Base-by-base conservation (phyloP, 352 stramenopile genomes). In the Paralagenidium karlingii region DNA sequence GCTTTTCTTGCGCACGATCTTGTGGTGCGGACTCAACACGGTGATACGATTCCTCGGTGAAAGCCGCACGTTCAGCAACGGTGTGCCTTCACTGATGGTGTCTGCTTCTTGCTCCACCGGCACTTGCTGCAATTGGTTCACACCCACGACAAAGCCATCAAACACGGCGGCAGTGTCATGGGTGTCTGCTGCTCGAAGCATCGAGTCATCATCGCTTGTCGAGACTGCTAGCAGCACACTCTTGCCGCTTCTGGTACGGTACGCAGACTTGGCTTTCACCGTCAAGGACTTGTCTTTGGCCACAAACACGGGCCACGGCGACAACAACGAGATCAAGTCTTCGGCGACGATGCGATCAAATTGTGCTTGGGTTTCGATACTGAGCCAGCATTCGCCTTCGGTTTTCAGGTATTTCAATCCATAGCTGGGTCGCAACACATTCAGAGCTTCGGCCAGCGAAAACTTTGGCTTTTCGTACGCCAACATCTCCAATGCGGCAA, bases 381-480 rank as follows among this genome's bases (percentile, higher is more conserved):
- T 88, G 15, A 88, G 55, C 70, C 70, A 88, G 5, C 68, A 64
- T 32, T 83, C 68, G 0, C 61, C 70, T 1, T 53, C 53, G 2
- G 71, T 77, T 18, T 81, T 55, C 8, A 76, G 32, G 48, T 85
- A 88, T 47, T 83, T 85, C 5, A 88, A 38, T 15, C 71, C 71
- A 43, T 84, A 85, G 19, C 59, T 83, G 34, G 71, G 70, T 43
- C 71, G 70, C 44, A 88, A 38, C 24, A 87, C 69, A 58, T 85
- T 88, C 15, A 88, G 43, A n/a, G 75, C 75, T 33, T 88, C 75
- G 3, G 75, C 75, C 3, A 88, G 51, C n/a, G 75, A 88, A 47
- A 85, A 88, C 52, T 84, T 81, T 30, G 68, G 68, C 34, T 85
- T 85, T 38, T 85, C 66, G 34, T 84, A 84, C n/a, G 75, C 75